Percentiles rank a stretch among this genome's conserved stretches.
Conservation (phyloP, 306 rosid species). For the Luffa aegyptiaca region DNA sequence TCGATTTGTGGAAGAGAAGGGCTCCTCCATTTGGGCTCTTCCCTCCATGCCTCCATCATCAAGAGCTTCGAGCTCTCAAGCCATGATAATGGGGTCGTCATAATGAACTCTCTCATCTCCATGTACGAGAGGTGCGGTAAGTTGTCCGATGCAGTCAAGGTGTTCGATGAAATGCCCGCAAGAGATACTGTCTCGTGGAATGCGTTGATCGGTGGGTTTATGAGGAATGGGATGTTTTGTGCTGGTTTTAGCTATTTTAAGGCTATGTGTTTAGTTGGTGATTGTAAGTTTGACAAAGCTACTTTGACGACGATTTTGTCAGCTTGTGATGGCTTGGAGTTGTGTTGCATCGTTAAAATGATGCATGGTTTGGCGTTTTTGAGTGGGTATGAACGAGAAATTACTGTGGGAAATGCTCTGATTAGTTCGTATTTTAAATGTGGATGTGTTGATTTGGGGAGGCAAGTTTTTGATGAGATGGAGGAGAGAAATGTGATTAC, state of each 20-base stretch:
- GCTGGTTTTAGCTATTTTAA: conserved; percentile 41
- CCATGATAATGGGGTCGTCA: conserved; percentile 28
- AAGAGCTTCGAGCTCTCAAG: conserved; percentile 27
- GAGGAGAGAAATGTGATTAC: conserved; percentile 68
- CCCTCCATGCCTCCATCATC: conserved; percentile 63
- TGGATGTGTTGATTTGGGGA: conserved; percentile 41
- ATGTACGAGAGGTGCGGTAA: conserved; percentile 43
- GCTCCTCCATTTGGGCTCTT: conserved; percentile 47
- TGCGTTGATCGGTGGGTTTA: conserved; percentile 48
- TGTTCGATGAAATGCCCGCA: conserved; percentile 52
- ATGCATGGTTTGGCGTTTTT: conserved; percentile 56
- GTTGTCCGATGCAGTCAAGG: conserved; percentile 28
- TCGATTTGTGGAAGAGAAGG: conserved; percentile 47
- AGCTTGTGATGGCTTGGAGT: conserved; percentile 46
- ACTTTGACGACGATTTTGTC: conserved; percentile 61
- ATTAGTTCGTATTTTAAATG: conserved; percentile 66
- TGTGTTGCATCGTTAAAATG: conserved; percentile 30
- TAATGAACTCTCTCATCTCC: conserved; percentile 66
- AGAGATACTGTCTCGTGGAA: conserved; percentile 80
- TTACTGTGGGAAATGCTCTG: conserved; percentile 70
- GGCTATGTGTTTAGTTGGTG: conserved; percentile 25
- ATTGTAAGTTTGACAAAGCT: conserved; percentile 54
- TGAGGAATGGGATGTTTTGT: conserved; percentile 32
- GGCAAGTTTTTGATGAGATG: conserved; percentile 63
- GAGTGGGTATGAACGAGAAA: conserved; percentile 53